Evolutionary conservation across 371 early-diverging fungal species (phyloP).

Genomic region (Rhizopus arrhizus): DNA sequence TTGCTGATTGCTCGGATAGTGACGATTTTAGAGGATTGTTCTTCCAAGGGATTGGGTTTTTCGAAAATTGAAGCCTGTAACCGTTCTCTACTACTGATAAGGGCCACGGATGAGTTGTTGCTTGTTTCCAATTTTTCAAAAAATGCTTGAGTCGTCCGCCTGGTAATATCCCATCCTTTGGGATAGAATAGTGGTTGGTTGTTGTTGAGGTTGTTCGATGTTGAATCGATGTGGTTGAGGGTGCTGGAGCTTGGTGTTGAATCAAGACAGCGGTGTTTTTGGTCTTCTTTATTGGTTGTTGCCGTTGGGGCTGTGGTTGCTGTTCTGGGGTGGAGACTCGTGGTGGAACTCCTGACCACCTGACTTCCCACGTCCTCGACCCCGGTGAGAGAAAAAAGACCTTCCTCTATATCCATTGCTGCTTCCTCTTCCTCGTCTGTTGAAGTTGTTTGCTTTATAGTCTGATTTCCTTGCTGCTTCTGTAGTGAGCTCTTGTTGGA

Average conservation of each 20-base stretch:
- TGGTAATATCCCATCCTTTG: constrained; percentile 1
- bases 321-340: neutral
- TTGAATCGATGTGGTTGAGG: constrained; percentile 1
- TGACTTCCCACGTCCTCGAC: neutral
- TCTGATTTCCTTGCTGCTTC: neutral
- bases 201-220: neutral
- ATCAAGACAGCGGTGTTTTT: neutral
- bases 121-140: neutral
- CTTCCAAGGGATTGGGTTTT: constrained; percentile 5
- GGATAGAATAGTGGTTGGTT: constrained; percentile 4
- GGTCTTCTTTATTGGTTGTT: constrained; percentile 1
- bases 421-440: neutral
- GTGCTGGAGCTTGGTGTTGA: neutral
- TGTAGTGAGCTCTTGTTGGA: neutral
- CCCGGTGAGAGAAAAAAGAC: neutral
- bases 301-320: neutral
- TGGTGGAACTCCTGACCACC: neutral
- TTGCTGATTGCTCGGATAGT: neutral
- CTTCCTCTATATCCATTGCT: neutral
- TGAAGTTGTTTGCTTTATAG: neutral
- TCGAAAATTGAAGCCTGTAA: constrained; percentile 8
- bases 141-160: constrained; percentile 10
- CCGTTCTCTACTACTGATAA: constrained; percentile 7
- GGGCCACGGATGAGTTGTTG: neutral
- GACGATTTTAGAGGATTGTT: neutral